A percentile compares a stretch with the other conserved stretches of the same genome.
Evolutionary conservation across 331 rosid species (phyloP).

Genomic region (Malus hybrid): DNA sequence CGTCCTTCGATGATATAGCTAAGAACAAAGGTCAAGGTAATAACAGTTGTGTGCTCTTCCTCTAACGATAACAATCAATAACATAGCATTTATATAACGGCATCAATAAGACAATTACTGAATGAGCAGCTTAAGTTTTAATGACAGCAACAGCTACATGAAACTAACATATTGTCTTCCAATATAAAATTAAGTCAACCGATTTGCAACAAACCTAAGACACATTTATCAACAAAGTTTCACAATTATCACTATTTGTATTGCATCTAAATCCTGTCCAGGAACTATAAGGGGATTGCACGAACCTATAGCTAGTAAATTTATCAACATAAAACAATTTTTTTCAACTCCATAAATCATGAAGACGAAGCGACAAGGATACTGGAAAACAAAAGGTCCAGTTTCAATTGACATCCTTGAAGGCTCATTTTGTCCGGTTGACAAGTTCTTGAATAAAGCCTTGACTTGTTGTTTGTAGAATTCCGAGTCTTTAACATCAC

Average conservation of each 20-base stretch:
- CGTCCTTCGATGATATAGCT: constrained; percentile 93
- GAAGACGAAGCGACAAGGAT: constrained; percentile 38
- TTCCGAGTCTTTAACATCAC: constrained; percentile 72
- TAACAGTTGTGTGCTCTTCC: constrained; percentile 1
- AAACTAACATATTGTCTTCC: neutral
- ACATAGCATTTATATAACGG: neutral
- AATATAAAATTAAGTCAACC: neutral
- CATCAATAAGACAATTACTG: neutral
- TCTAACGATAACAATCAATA: neutral
- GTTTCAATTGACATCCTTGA: constrained; percentile 97
- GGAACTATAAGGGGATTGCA: neutral
- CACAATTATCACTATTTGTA: neutral
- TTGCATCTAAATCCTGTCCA: neutral
- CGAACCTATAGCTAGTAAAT: neutral
- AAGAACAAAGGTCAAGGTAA: constrained; percentile 51
- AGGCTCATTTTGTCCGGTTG: constrained; percentile 88
- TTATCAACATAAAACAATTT: neutral
- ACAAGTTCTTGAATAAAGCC: constrained; percentile 86
- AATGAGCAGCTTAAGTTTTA: neutral
- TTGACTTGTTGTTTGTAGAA: constrained; percentile 92
- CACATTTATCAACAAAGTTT: neutral
- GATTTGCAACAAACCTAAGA: neutral
- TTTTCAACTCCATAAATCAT: neutral
- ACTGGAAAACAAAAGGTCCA: constrained; percentile 89
- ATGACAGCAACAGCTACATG: neutral